These are phyloP conservation scores for Penicillium coprophilum DNA, from an alignment of 495 filamentous ascomycete species.

Conservation along the genomic window DNA sequence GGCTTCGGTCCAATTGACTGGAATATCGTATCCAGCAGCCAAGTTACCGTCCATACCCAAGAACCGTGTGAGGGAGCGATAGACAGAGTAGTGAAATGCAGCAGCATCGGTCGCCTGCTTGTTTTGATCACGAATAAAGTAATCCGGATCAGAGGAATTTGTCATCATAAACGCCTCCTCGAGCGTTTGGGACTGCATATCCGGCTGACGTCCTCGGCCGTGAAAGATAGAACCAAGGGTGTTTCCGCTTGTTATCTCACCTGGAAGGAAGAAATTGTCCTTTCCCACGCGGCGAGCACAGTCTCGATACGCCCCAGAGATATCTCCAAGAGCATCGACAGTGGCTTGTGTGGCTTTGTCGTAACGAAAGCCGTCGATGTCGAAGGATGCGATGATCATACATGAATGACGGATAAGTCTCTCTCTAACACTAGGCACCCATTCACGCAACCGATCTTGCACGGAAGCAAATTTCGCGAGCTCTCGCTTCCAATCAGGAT, in stretches of 20 bases:
- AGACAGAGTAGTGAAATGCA: slow-evolving; percentile 73
- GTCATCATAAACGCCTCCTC: slow-evolving; percentile 49
- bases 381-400: slow-evolving; percentile 61
- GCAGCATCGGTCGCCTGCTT: slow-evolving; percentile 62
- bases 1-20: slow-evolving; percentile 59
- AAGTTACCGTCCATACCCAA: slow-evolving; percentile 64
- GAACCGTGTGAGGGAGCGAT: slow-evolving; percentile 65
- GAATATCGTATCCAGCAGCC: slow-evolving; percentile 59
- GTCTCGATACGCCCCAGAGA: slow-evolving; percentile 51
- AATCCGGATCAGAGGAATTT: slow-evolving; percentile 43
- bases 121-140: slow-evolving; percentile 57
- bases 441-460: slow-evolving; percentile 73
- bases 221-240: slow-evolving; percentile 64
- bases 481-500: slow-evolving; percentile 66
- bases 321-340: slow-evolving; percentile 61
- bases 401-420: slow-evolving; percentile 65
- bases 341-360: slow-evolving; percentile 69
- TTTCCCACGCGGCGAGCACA: slow-evolving; percentile 60
- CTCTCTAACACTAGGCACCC: slow-evolving; percentile 59
- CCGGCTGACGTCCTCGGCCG: slow-evolving; percentile 61
- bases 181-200: slow-evolving; percentile 47
- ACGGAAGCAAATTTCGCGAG: slow-evolving; percentile 73
- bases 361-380: slow-evolving; percentile 69
- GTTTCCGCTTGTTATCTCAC: slow-evolving; percentile 66
- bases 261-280: slow-evolving; percentile 62